Percentiles rank a stretch among this genome's conserved stretches.
phyloP scores from a whole-genome alignment of 2,329 filamentous ascomycete species.

The Xylaria sp. region DNA sequence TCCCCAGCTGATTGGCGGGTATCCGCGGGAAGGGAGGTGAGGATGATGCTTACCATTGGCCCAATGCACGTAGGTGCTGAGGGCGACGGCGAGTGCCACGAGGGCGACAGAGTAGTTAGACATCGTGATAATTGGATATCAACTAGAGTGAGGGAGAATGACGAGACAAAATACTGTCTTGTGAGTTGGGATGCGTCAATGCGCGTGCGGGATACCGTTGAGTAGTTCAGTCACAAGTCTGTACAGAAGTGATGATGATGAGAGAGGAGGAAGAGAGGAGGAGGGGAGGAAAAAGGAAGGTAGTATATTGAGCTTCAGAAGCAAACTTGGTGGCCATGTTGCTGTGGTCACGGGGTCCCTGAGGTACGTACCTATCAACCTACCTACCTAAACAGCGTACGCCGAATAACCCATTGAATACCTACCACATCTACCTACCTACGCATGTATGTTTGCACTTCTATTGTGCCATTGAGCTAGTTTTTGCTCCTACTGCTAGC shows the following conservation, averaged over 20 bases:
- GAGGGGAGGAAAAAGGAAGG: too few species aligned
- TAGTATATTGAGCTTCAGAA: neutral
- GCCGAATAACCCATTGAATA: neutral
- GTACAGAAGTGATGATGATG: neutral
- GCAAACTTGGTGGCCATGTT: neutral
- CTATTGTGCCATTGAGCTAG: neutral
- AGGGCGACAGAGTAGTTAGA: neutral
- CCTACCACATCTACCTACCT: neutral
- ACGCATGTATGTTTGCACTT: neutral
- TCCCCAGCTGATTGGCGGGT: neutral
- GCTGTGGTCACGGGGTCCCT: slow-evolving; percentile 5
- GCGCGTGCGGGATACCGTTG: slow-evolving; percentile 1
- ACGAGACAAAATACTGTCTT: neutral
- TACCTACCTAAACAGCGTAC: neutral
- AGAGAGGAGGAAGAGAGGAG: neutral
- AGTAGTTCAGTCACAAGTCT: neutral
- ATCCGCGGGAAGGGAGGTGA: neutral
- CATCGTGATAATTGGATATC: slow-evolving; percentile 21
- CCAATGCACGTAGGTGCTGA: slow-evolving; percentile 12
- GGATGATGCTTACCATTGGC: slow-evolving; percentile 17
- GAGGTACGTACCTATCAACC: neutral
- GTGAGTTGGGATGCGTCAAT: neutral
- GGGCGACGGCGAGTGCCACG: neutral
- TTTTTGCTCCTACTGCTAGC: neutral
- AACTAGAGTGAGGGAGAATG: neutral